Percentiles rank a stretch among this genome's conserved stretches.
These are phyloP conservation scores for Apiotrichum sp. DNA, from an alignment of 1,284 basidiomycete species.

Conservation along the genomic window DNA sequence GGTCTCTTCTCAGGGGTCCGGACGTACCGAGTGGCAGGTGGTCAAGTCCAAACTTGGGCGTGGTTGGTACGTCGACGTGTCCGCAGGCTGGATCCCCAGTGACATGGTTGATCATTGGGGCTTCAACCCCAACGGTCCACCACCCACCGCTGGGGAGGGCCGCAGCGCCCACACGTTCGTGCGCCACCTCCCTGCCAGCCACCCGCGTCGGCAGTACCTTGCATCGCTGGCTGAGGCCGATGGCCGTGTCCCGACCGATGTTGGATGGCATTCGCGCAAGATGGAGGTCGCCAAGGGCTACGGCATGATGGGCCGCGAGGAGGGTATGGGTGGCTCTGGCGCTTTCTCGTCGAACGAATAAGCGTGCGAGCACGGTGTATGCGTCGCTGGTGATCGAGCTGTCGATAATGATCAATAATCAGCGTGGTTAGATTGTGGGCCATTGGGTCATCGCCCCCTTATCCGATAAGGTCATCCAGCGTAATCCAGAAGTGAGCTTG, in stretches of 20 bases:
- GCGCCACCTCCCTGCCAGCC: slow-evolving; percentile 44
- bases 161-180: slow-evolving; percentile 24
- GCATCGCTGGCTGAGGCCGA: slow-evolving; percentile 70
- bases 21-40: slow-evolving; percentile 65
- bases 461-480: too few species aligned
- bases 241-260: slow-evolving; percentile 79
- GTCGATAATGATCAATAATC: too few species aligned
- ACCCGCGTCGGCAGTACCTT: slow-evolving; percentile 64
- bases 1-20: slow-evolving; percentile 49
- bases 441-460: too few species aligned
- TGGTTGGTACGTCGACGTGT: slow-evolving; percentile 91
- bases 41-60: slow-evolving; percentile 84
- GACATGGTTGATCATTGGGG: slow-evolving; percentile 13
- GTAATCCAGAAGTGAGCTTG: too few species aligned
- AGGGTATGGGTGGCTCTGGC: slow-evolving; percentile 86
- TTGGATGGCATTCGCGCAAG: slow-evolving; percentile 94
- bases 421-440: too few species aligned
- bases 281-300: slow-evolving; percentile 92
- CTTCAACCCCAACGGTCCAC: slow-evolving; percentile 1
- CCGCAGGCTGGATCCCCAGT: slow-evolving; percentile 64
- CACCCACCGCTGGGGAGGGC: slow-evolving; percentile 4
- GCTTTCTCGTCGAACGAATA: slow-evolving; percentile 79
- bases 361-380: neutral
- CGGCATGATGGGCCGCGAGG: slow-evolving; percentile 85
- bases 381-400: too few species aligned